Evolutionary conservation across 129 eudicot species (phyloP).

Genomic region (Ambrosia artemisiifolia): DNA sequence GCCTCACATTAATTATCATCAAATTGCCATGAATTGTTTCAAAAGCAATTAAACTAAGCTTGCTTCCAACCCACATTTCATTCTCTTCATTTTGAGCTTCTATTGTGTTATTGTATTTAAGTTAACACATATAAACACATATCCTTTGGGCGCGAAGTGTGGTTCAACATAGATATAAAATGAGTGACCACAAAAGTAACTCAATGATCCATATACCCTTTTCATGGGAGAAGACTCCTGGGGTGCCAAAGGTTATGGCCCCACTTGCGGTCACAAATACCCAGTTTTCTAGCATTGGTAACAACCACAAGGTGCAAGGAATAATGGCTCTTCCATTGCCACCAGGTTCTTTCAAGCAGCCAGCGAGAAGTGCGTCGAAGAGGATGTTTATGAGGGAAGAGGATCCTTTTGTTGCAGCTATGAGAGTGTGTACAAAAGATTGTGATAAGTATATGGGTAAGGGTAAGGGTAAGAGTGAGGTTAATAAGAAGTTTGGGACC

Average conservation of each 20-base stretch:
- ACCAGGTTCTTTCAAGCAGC: conserved; percentile 18
- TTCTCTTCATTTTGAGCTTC: conserved; percentile 1
- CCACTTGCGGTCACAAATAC: conserved; percentile 4
- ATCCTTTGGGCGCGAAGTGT: neutral
- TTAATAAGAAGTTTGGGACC: conserved; percentile 6
- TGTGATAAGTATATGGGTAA: neutral
- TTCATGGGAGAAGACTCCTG: conserved; percentile 35
- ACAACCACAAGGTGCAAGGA: neutral
- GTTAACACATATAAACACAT: neutral
- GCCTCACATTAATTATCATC: conserved; percentile 12
- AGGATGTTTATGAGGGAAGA: conserved; percentile 11
- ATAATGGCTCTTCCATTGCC: conserved; percentile 29
- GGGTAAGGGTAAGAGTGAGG: conserved; percentile 8
- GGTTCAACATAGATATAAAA: neutral
- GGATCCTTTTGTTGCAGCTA: conserved; percentile 34
- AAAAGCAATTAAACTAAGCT: conserved; percentile 32
- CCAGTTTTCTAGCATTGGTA: no score
- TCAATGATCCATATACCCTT: conserved; percentile 25
- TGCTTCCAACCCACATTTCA: conserved; percentile 28
- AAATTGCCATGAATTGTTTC: conserved; percentile 24
- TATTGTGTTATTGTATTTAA: neutral
- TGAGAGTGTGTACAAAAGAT: conserved; percentile 23
- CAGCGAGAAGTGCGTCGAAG: conserved; percentile 5
- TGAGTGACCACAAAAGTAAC: conserved; percentile 18
- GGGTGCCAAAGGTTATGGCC: conserved; percentile 31